Base-by-base conservation (phyloP, 108 stramenopile species). In the Aurantiochytrium sp. region DNA sequence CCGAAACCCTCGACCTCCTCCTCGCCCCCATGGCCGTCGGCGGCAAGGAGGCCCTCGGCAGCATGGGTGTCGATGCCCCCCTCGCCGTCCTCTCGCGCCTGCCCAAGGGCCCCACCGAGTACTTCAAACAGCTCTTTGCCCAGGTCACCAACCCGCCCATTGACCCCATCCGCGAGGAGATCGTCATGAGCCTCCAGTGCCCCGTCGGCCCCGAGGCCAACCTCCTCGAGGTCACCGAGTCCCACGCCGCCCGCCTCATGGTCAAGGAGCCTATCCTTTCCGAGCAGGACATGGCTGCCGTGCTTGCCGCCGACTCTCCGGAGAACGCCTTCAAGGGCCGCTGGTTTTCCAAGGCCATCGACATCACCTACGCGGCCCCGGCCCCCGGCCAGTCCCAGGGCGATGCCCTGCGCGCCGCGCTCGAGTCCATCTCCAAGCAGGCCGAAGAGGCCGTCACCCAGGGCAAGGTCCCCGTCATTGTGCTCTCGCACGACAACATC, bases 61-160 rank as follows among this genome's bases (percentile, higher is more conserved):
- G 95, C 92, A 99, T 99, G 98, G 98, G 98, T 43, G 98, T 98
- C 89, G 98, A 99, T 90, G 96, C 98, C 5, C 97, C 98, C 6
- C 94, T 99, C 19, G 98, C 98, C 28, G 97, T 97, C 14, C 92
- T 99, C 64, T 97, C 97, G 6, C 95, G 96, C 73, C 93, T 97
- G 88, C 97, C 98, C 35, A 96, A 98, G 44, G 96, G 95, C 90
- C 94, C 97, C 19, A 95, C 94, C 88, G 97, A 98, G 90, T 99
- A 98, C 92, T 98, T 99, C 95, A 99, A 99, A 94, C 98, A 99
- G 92, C 96, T 97, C 64, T 99, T 99, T 91, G 98, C 98, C 0
- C 96, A 98, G 91, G 98, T 99, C 64, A 99, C 98, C 53, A 99
- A 99, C 89, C 98, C 98, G 76, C 98, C 98, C 16, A 99, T 99